Conservation (phyloP, 1,284 basidiomycete species). For the Rhodotorula sp. region DNA sequence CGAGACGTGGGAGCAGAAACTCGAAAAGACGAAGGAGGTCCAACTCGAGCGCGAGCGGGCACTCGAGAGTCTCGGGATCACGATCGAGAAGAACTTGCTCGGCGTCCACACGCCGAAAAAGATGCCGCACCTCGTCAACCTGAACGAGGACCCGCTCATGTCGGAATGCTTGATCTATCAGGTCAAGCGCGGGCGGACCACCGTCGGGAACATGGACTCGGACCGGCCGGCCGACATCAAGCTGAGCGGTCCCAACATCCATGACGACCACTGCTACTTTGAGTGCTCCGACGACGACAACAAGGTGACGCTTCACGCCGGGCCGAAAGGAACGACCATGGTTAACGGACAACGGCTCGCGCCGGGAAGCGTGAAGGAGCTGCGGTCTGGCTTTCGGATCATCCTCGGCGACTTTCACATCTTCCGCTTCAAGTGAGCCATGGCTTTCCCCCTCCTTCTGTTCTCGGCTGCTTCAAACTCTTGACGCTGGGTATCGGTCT, state of each 20-base stretch:
- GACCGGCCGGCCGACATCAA: conserved; percentile 80
- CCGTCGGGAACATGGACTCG: conserved; percentile 79
- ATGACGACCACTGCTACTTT: conserved; percentile 87
- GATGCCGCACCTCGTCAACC: conserved; percentile 93
- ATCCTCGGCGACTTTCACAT: conserved; percentile 97
- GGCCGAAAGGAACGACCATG: conserved; percentile 80
- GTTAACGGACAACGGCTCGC: conserved; percentile 85
- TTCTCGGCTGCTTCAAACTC: not conserved
- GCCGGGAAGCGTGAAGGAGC: conserved; percentile 68
- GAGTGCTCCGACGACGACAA: conserved; percentile 58
- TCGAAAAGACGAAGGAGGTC: conserved; percentile 85
- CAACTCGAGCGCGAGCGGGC: conserved; percentile 96
- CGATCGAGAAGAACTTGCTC: conserved; percentile 91
- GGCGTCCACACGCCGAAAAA: conserved; percentile 98
- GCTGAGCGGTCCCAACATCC: conserved; percentile 86
- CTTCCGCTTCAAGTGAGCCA: conserved; percentile 76
- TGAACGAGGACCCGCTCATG: conserved; percentile 54
- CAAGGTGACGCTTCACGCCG: conserved; percentile 69
- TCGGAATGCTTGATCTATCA: conserved; percentile 56
- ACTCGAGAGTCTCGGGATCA: conserved; percentile 93
- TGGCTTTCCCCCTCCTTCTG: too few relatives aligned
- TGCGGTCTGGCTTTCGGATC: conserved; percentile 89
- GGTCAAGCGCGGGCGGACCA: conserved; percentile 80
- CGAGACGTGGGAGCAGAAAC: conserved; percentile 97
- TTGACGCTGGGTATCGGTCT: too few relatives aligned